Evolutionary conservation across 148 eudicot species (phyloP).

Genomic region (Selenicereus undatus): DNA sequence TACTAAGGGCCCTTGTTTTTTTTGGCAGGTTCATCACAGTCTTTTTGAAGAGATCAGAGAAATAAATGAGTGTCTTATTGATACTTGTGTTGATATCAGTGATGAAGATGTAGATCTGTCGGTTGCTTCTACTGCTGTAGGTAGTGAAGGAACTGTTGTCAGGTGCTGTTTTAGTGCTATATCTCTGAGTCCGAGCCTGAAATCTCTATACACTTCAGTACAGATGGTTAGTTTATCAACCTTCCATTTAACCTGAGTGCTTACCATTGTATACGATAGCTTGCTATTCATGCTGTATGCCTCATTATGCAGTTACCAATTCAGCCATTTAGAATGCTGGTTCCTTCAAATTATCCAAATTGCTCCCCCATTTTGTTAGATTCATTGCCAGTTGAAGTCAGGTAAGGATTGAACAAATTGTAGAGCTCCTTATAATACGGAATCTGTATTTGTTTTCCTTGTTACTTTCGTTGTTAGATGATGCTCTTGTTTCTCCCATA

Average conservation of each 20-base stretch:
- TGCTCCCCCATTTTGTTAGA: constrained; percentile 82
- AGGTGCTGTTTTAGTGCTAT: constrained; percentile 79
- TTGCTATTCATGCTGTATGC: constrained; percentile 16
- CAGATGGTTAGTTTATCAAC: constrained; percentile 57
- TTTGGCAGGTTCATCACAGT: constrained; percentile 60
- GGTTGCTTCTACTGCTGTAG: constrained; percentile 47
- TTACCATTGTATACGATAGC: neutral
- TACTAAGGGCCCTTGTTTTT: neutral
- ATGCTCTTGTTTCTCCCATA: neutral
- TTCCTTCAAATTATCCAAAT: constrained; percentile 85
- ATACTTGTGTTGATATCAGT: constrained; percentile 68
- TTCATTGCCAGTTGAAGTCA: constrained; percentile 78
- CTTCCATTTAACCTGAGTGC: neutral
- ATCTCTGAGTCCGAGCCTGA: constrained; percentile 74
- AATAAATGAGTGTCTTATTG: constrained; percentile 75
- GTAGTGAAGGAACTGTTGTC: constrained; percentile 68
- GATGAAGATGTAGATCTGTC: constrained; percentile 57
- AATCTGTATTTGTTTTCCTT: too few species aligned
- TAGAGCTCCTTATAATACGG: neutral
- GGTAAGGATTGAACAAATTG: constrained; percentile 38
- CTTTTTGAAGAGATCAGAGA: constrained; percentile 80
- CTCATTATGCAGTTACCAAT: constrained; percentile 74
- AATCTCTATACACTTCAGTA: constrained; percentile 70
- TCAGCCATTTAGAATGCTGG: constrained; percentile 78
- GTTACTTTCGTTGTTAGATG: neutral